Conservation (phyloP, 768 basidiomycete genomes). For the Leucogyrophana mollusca region DNA sequence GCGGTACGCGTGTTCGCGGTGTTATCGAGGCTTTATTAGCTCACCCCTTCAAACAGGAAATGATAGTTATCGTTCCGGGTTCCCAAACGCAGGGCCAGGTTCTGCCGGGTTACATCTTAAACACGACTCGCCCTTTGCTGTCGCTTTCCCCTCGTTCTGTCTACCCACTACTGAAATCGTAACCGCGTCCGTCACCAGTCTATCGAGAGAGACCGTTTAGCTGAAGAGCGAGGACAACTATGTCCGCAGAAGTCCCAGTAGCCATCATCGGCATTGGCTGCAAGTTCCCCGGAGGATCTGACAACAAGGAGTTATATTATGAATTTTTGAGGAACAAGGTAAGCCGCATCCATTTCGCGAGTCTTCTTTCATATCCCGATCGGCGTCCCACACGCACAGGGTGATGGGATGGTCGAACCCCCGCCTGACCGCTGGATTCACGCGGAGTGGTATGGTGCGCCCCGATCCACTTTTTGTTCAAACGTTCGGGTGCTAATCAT, state of each 20-base stretch:
- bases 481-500: background rate
- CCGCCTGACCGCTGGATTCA: conserved; percentile 28
- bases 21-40: too few species aligned
- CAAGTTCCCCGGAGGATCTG: conserved; percentile 11
- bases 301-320: conserved; percentile 11
- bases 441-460: conserved; percentile 30
- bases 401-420: conserved; percentile 28
- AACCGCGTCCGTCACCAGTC: too few species aligned
- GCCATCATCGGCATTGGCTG: conserved; percentile 11
- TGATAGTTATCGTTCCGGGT: too few species aligned
- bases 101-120: too few species aligned
- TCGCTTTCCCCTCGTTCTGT: too few species aligned
- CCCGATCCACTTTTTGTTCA: background rate
- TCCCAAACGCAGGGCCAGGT: too few species aligned
- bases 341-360: background rate
- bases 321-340: conserved; percentile 11
- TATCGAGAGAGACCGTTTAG: too few species aligned
- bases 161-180: too few species aligned
- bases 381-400: conserved; percentile 11
- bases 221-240: background rate
- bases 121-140: too few species aligned
- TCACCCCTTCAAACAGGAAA: too few species aligned
- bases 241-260: conserved; percentile 8
- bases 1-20: too few species aligned
- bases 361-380: too few species aligned